Evolutionary conservation across 2,329 filamentous ascomycete species (phyloP).

Genomic region (Dactylellina sp.): DNA sequence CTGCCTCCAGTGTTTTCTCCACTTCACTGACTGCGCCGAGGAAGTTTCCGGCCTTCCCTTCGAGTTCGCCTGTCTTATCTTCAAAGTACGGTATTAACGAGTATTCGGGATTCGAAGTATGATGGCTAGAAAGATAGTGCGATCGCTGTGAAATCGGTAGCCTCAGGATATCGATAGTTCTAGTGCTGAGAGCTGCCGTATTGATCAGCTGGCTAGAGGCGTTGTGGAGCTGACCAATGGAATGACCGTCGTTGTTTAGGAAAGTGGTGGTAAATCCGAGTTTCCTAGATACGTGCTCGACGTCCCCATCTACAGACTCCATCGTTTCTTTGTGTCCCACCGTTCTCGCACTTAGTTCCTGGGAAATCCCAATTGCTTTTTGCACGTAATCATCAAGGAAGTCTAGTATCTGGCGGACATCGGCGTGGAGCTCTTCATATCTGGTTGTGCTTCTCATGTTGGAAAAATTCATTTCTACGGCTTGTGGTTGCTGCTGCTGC

Average conservation of each 20-base stretch:
- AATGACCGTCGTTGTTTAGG: constrained; percentile 58
- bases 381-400: constrained; percentile 83
- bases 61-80: constrained; percentile 67
- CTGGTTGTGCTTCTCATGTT: constrained; percentile 87
- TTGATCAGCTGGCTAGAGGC: constrained; percentile 58
- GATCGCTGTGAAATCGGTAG: constrained; percentile 59
- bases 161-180: constrained; percentile 60
- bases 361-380: constrained; percentile 80
- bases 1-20: constrained; percentile 67
- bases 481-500: constrained; percentile 40
- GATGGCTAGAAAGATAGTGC: constrained; percentile 59
- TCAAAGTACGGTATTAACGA: constrained; percentile 68
- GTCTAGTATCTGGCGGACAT: constrained; percentile 82
- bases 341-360: constrained; percentile 78
- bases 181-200: constrained; percentile 59
- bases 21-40: constrained; percentile 67
- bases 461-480: constrained; percentile 73
- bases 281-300: constrained; percentile 70
- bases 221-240: constrained; percentile 58
- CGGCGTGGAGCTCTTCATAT: constrained; percentile 87
- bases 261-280: constrained; percentile 60
- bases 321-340: constrained; percentile 74
- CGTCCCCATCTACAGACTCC: constrained; percentile 74
- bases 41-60: constrained; percentile 65
- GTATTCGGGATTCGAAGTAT: constrained; percentile 59